A percentile compares a stretch with the other conserved stretches of the same genome.
phyloP scores from a whole-genome alignment of 768 basidiomycete genomes.

The Solioccasus polychromus region DNA sequence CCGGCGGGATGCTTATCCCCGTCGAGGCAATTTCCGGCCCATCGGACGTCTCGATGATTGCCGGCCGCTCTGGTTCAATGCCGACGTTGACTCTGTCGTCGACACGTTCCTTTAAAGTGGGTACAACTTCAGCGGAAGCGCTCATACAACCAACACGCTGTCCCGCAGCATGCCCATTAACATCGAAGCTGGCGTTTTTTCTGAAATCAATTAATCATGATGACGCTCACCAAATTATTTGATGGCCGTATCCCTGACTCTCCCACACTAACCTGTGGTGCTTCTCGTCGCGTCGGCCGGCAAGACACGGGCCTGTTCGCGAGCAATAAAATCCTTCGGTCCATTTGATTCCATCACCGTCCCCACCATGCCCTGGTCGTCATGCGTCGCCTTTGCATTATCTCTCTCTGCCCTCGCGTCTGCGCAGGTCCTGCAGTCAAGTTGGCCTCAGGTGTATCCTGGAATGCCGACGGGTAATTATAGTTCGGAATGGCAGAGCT shows the following conservation, averaged over 20 bases:
- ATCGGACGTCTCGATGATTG: no score
- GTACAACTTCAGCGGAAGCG: conserved; percentile 5
- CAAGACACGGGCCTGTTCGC: no score
- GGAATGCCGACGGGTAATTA: conserved; percentile 45
- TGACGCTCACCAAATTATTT: not conserved
- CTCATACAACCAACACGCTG: conserved; percentile 1
- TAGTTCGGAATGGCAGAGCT: conserved; percentile 59
- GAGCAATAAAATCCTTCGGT: no score
- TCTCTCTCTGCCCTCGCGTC: not conserved
- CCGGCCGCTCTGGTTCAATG: no score
- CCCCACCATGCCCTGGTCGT: conserved; percentile 1
- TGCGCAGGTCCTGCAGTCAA: conserved; percentile 2
- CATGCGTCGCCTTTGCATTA: not conserved
- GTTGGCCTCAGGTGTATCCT: conserved; percentile 40
- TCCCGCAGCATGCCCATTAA: not conserved
- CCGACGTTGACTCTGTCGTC: not conserved
- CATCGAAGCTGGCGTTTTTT: not conserved
- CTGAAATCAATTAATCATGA: no score
- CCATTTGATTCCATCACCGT: no score
- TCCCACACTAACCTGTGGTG: not conserved
- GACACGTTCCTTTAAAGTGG: not conserved
- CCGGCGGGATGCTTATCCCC: no score
- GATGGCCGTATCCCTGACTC: no score
- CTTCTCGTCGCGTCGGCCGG: no score
- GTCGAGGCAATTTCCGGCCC: no score